Base-by-base conservation (phyloP, 352 stramenopile genomes). In the Phytophthora podocarpi region DNA sequence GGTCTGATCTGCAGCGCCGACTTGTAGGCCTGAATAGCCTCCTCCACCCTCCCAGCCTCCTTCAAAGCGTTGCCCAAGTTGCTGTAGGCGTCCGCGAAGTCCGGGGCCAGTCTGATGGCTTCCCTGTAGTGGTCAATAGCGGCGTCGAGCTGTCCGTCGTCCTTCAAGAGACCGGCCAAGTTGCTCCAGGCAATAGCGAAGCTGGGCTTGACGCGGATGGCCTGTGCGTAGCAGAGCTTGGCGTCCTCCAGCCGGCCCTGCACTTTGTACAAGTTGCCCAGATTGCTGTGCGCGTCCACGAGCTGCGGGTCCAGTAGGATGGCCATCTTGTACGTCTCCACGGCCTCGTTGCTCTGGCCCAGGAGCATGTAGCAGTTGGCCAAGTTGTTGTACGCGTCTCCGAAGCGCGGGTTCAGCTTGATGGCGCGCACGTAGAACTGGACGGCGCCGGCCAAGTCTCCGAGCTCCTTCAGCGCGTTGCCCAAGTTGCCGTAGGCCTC, bases 281-380 rank as follows among this genome's bases (percentile, higher is more conserved):
- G 59, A 57, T 98, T 98, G 41, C 79, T 93, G 62, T 98, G 90
- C n/a, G 94, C 94, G 54, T 98, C 93, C 15, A 97, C 90, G 12
- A 98, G 76, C 30, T 78, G 78, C 32, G 91, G 93, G 40, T 97
- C 77, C 4, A 96, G 67, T 45, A 97, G 75, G 2, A 98, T 71
- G 35, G 91, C 93, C 87, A 98, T 97, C 67, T 98, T 90, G 82
- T 98, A 98, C 41, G 90, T 97, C 67, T 97, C 87, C 16, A 98
- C 88, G 10, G 94, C 93, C 50, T 98, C 88, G 39, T 84, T 69
- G 13, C 64, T 89, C 52, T 95, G 89, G 1, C 92, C 93, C 18
- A 97, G 63, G 58, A 97, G 87, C 91, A 98, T 96, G 72, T 97
- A 97, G 40, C 82, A 82, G 57, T 81, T 93, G 9, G 91, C 93